Conservation (phyloP, 352 stramenopile genomes). For the Phytophthora constricta region DNA sequence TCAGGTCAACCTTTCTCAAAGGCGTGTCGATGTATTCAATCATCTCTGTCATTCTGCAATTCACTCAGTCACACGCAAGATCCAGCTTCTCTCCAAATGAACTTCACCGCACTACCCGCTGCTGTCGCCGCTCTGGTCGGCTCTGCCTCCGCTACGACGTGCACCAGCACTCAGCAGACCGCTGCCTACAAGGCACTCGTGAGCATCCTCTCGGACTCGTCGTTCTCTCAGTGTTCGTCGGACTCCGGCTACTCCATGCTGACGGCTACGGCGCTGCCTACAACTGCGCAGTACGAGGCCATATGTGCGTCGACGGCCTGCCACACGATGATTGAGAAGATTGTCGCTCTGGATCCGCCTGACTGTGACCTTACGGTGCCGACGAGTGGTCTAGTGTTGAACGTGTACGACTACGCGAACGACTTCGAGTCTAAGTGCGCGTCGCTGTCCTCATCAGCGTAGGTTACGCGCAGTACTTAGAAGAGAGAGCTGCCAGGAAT, state of each 20-base stretch:
- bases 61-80: not conserved
- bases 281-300: slow-evolving; percentile 13
- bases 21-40: too few species aligned
- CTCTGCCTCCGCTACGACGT: slow-evolving; percentile 9
- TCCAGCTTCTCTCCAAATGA: slow-evolving; percentile 15
- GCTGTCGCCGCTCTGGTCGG: slow-evolving; percentile 10
- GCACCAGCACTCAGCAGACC: slow-evolving; percentile 18
- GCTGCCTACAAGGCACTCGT: slow-evolving; percentile 24
- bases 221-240: slow-evolving; percentile 9
- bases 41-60: slow-evolving; percentile 1
- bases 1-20: too few species aligned
- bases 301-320: slow-evolving; percentile 27
- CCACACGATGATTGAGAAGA: slow-evolving; percentile 14
- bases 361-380: slow-evolving; percentile 22
- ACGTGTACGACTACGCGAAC: slow-evolving; percentile 29
- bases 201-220: slow-evolving; percentile 14
- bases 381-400: slow-evolving; percentile 23
- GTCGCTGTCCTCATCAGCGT: slow-evolving; percentile 13
- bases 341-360: slow-evolving; percentile 21
- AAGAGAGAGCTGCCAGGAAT: too few species aligned
- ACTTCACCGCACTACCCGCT: slow-evolving; percentile 23
- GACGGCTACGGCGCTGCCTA: slow-evolving; percentile 20
- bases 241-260: slow-evolving; percentile 32
- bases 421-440: slow-evolving; percentile 20
- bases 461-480: too few species aligned